A percentile compares a stretch with the other conserved stretches of the same genome.
Conservation (phyloP, 345 rosid species). For the Moringa oleifera region DNA sequence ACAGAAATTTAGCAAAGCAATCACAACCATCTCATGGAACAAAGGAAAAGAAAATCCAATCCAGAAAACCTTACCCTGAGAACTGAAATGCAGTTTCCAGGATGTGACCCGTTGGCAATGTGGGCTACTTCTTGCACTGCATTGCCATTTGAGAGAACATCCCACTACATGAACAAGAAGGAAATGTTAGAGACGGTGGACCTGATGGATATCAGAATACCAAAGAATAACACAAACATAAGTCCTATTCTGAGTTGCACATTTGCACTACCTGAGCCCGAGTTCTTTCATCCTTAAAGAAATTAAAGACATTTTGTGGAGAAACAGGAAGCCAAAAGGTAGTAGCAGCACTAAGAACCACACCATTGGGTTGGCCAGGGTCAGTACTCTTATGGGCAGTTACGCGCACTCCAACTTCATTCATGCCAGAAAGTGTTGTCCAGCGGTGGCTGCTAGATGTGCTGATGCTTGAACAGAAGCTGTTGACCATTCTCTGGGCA, state of each 20-base stretch:
- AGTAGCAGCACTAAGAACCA: constrained; percentile 87
- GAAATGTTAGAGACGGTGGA: constrained; percentile 6
- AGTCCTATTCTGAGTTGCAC: not conserved
- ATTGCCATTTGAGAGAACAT: constrained; percentile 83
- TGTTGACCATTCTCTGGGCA: constrained; percentile 85
- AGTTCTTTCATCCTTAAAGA: constrained; percentile 90
- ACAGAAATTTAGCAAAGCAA: not conserved
- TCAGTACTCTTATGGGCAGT: constrained; percentile 73
- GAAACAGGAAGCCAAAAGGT: constrained; percentile 87
- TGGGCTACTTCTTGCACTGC: constrained; percentile 93
- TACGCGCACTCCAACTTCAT: constrained; percentile 76
- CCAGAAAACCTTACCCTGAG: constrained; percentile 59
- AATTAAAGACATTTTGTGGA: constrained; percentile 65
- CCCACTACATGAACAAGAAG: constrained; percentile 58
- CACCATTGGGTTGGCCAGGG: constrained; percentile 75
- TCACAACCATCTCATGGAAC: not conserved
- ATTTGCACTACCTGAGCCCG: constrained; percentile 76
- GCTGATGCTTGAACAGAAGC: constrained; percentile 74
- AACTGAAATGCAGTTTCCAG: constrained; percentile 90
- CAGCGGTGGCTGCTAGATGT: constrained; percentile 67
- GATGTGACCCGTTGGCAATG: constrained; percentile 82
- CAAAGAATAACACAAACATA: not conserved
- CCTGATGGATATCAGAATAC: not conserved
- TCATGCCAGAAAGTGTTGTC: constrained; percentile 56
- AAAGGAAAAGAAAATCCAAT: not conserved